A percentile compares a stretch with the other conserved stretches of the same genome.
Evolutionary conservation across 768 basidiomycete genomes (phyloP).

Genomic region (Antrodiella citrinella): DNA sequence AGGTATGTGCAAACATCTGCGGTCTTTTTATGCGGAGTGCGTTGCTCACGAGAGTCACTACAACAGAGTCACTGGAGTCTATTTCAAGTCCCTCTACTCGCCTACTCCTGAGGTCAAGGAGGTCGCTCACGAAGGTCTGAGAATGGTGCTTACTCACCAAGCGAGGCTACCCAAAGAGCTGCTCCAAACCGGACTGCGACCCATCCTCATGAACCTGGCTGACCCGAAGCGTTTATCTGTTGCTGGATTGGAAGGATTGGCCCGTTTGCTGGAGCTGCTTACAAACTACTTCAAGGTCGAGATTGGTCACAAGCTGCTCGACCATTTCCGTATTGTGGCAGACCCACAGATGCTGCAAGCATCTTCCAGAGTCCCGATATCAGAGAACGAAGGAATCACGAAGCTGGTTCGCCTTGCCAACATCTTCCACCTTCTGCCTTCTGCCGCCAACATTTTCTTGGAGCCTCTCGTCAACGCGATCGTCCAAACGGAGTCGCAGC

Average conservation of each 20-base stretch:
- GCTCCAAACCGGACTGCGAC: conserved; percentile 89
- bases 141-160: conserved; percentile 83
- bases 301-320: conserved; percentile 93
- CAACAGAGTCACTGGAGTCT: conserved; percentile 81
- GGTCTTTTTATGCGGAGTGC: background rate
- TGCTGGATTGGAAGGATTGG: conserved; percentile 86
- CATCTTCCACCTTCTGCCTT: conserved; percentile 93
- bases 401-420: conserved; percentile 94
- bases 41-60: background rate
- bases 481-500: conserved; percentile 84
- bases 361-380: conserved; percentile 70
- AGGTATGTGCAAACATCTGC: conserved; percentile 47
- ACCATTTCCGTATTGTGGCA: conserved; percentile 90
- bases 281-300: conserved; percentile 99
- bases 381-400: conserved; percentile 85
- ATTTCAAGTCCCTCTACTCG: conserved; percentile 98
- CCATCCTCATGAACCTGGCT: conserved; percentile 95
- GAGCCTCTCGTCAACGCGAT: conserved; percentile 80
- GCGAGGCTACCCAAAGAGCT: conserved; percentile 91
- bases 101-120: conserved; percentile 86
- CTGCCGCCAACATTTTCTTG: conserved; percentile 87
- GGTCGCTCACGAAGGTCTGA: conserved; percentile 88
- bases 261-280: conserved; percentile 84
- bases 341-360: conserved; percentile 79
- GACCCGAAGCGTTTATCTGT: conserved; percentile 93